A percentile compares a stretch with the other conserved stretches of the same genome.
Evolutionary conservation across 2,329 filamentous ascomycete genomes (phyloP).

Genomic region (Fusarium torreyae): DNA sequence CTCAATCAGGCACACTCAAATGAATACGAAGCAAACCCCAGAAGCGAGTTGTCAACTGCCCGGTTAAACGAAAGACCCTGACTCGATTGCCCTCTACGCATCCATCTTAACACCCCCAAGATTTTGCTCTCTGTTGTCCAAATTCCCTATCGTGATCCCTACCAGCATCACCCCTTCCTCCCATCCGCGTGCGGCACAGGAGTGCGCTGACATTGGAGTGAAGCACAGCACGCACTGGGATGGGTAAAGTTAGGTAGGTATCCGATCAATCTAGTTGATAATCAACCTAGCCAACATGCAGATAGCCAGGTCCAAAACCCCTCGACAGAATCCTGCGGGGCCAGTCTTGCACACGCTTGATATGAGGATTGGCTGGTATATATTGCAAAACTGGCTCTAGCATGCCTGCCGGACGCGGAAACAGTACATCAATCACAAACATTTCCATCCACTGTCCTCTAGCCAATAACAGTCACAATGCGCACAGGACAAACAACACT

Average conservation of each 20-base stretch:
- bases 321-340: slow-evolving; percentile 8
- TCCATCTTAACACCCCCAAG: slow-evolving; percentile 23
- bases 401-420: slow-evolving; percentile 13
- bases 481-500: slow-evolving; percentile 2
- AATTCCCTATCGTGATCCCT: slow-evolving; percentile 46
- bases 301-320: slow-evolving; percentile 20
- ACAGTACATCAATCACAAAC: background rate
- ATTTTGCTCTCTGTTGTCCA: slow-evolving; percentile 29
- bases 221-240: slow-evolving; percentile 22
- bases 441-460: slow-evolving; percentile 7
- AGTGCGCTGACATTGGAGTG: slow-evolving; percentile 29
- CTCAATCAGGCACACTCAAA: slow-evolving; percentile 29
- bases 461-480: slow-evolving; percentile 18
- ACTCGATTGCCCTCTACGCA: slow-evolving; percentile 32
- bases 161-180: slow-evolving; percentile 38
- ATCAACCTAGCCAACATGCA: slow-evolving; percentile 18
- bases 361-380: slow-evolving; percentile 18
- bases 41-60: slow-evolving; percentile 38
- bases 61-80: slow-evolving; percentile 30
- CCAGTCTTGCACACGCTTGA: slow-evolving; percentile 21
- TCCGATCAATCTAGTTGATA: slow-evolving; percentile 21
- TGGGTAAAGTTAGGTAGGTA: slow-evolving; percentile 16
- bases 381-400: slow-evolving; percentile 13
- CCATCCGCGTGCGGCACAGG: slow-evolving; percentile 38
- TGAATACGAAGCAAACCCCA: slow-evolving; percentile 46